Base-by-base conservation (phyloP, 1,139 yeast species). In the Candida sp. region DNA sequence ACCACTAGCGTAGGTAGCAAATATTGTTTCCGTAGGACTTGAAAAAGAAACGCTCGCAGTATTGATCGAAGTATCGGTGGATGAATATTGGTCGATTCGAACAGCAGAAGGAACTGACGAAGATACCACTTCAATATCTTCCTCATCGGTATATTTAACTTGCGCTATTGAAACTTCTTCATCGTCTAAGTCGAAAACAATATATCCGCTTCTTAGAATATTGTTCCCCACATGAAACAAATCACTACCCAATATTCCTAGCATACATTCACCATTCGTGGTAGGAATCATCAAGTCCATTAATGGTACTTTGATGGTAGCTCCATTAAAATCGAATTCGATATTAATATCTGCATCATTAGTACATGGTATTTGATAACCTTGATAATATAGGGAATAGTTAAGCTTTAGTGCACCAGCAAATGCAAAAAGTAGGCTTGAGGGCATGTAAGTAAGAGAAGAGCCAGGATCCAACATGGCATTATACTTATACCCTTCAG, bases 131-230 rank as follows among this genome's bases (percentile, higher is more conserved):
- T 74, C 78, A 39, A 81, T 69, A 40, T 72, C 60, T 44, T 71
- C 76, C 4, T 63, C 63, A 27, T 56, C 52, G 7, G 77, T 58
- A 37, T 59, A 56, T 44, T 64, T 65, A 5, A 82, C 84, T 52
- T 78, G 87, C 1, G 95, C 97, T 43, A 90, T 46, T 0, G 84
- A 82, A 27, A 89, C 70, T 55, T 81, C 80, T 43, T 68, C 63
- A 49, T 76, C 78, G 25, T 85, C 90, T 49, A 88, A 66, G 61
- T 89, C 95, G 54, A 78, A 88, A 37, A 88, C 96, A 43, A 83
- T 78, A 58, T 89, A 89, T 5, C 87, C 90, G 43, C 79, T 72
- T 48, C 88, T 75, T 54, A 90, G 66, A 63, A 88, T 81, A 27
- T 82, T 77, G 61, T 87, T 96, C 38, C 97, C 97, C 8, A 88